phyloP scores from a whole-genome alignment of 2,329 filamentous ascomycete genomes.

The Whalleya microplaca region DNA sequence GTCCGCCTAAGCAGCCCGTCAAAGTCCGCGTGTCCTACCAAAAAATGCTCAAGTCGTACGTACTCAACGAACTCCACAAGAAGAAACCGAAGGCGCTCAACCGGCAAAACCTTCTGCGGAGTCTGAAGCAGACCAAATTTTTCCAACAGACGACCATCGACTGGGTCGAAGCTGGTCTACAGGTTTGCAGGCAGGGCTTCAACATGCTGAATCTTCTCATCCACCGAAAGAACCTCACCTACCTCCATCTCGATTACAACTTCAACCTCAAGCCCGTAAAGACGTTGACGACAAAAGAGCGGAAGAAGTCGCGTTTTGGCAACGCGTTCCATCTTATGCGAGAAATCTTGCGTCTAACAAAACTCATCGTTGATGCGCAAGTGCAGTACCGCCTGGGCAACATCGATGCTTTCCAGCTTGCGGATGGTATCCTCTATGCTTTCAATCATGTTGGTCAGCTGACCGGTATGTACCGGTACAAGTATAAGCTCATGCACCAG shows the following conservation, averaged over 20 bases:
- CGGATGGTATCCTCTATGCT: conserved; percentile 97
- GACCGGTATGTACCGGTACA: conserved; percentile 99
- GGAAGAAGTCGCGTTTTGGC: conserved; percentile 98
- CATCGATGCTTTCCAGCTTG: conserved; percentile 97
- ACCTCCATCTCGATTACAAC: conserved; percentile 98
- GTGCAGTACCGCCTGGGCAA: conserved; percentile 97
- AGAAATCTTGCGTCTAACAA: conserved; percentile 93
- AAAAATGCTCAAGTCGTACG: conserved; percentile 93
- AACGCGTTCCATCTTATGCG: conserved; percentile 99
- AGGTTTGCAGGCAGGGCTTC: conserved; percentile 97
- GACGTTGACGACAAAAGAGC: conserved; percentile 96
- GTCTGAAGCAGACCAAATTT: conserved; percentile 95
- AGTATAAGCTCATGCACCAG: conserved; percentile 99
- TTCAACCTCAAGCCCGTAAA: conserved; percentile 99
- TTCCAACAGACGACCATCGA: conserved; percentile 99
- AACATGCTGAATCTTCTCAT: conserved; percentile 99
- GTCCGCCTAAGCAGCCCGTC: conserved; percentile 82
- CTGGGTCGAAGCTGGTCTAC: conserved; percentile 97
- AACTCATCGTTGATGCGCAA: conserved; percentile 97
- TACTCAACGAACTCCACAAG: conserved; percentile 95
- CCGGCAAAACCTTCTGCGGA: conserved; percentile 88
- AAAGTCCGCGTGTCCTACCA: conserved; percentile 99
- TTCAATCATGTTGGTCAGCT: conserved; percentile 99
- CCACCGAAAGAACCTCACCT: conserved; percentile 97
- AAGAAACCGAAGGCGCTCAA: conserved; percentile 94